Conservation (phyloP, 2,329 filamentous ascomycete genomes). For the Cladosporium colombiae region DNA sequence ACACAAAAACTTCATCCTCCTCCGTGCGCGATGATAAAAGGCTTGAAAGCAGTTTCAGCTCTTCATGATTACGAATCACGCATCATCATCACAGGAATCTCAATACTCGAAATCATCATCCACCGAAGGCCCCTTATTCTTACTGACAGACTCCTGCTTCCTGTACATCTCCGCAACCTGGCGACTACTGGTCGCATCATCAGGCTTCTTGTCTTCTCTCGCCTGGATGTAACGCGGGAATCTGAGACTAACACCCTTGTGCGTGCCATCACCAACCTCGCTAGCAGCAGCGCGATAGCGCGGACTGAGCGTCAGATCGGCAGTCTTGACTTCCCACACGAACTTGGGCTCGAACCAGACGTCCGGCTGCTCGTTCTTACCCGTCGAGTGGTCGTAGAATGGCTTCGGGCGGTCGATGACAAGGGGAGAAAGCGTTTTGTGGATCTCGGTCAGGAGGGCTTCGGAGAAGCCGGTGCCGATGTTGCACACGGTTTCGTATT, state of each 20-base stretch:
- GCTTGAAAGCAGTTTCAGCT: not conserved
- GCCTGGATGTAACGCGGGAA: slow-evolving; percentile 93
- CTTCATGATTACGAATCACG: not conserved
- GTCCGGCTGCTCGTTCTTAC: slow-evolving; percentile 90
- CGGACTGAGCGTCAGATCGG: slow-evolving; percentile 88
- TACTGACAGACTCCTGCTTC: slow-evolving; percentile 86
- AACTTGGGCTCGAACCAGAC: slow-evolving; percentile 95
- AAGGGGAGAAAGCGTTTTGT: slow-evolving; percentile 71
- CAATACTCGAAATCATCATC: slow-evolving; percentile 99
- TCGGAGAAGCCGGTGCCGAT: slow-evolving; percentile 98
- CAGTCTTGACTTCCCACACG: slow-evolving; percentile 98
- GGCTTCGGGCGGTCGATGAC: slow-evolving; percentile 90
- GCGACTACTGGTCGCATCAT: slow-evolving; percentile 78
- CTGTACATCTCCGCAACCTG: slow-evolving; percentile 97
- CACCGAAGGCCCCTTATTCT: slow-evolving; percentile 80
- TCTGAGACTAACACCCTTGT: slow-evolving; percentile 79
- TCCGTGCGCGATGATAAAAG: not conserved
- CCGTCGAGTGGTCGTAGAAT: slow-evolving; percentile 84
- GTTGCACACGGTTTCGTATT: slow-evolving; percentile 95
- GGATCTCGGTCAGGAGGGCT: slow-evolving; percentile 83
- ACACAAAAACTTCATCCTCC: not conserved
- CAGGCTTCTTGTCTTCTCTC: slow-evolving; percentile 93
- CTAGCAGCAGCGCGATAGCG: slow-evolving; percentile 88
- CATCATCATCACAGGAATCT: slow-evolving; percentile 15
- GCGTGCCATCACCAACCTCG: slow-evolving; percentile 63